These are phyloP conservation scores for Lentithecium fluviatile DNA, from an alignment of 495 filamentous ascomycete species.

Conservation along the genomic window DNA sequence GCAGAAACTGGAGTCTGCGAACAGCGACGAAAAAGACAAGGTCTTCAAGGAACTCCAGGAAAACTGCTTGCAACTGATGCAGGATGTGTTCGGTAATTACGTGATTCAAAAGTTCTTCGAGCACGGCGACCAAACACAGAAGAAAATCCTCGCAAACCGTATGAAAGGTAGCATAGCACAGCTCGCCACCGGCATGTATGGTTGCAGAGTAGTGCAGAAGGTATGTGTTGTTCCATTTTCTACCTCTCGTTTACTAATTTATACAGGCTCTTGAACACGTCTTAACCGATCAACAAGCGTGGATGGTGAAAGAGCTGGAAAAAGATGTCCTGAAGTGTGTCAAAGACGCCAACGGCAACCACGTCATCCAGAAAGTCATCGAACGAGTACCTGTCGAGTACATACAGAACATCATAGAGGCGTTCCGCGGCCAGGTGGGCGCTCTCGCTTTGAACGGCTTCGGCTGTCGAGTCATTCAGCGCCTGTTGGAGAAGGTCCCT, in stretches of 20 bases:
- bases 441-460: slow-evolving; percentile 76
- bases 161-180: slow-evolving; percentile 83
- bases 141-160: slow-evolving; percentile 75
- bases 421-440: slow-evolving; percentile 78
- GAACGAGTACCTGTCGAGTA: slow-evolving; percentile 78
- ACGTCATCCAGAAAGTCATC: slow-evolving; percentile 94
- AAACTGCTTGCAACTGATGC: slow-evolving; percentile 86
- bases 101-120: slow-evolving; percentile 98
- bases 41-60: slow-evolving; percentile 83
- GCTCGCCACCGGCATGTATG: slow-evolving; percentile 88
- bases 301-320: slow-evolving; percentile 79
- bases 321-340: slow-evolving; percentile 76
- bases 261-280: slow-evolving; percentile 84
- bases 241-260: slow-evolving; percentile 24
- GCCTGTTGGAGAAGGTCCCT: slow-evolving; percentile 84
- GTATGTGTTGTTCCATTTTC: slow-evolving; percentile 39
- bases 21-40: slow-evolving; percentile 95
- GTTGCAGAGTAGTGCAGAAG: slow-evolving; percentile 95
- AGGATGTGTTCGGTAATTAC: slow-evolving; percentile 96
- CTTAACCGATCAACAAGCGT: slow-evolving; percentile 82
- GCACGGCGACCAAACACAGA: slow-evolving; percentile 91
- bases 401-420: slow-evolving; percentile 85
- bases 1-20: slow-evolving; percentile 88
- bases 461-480: slow-evolving; percentile 90
- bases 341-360: slow-evolving; percentile 91